These are phyloP conservation scores for Cladosporium halotolerans DNA, from an alignment of 2,329 filamentous ascomycete species.

Conservation along the genomic window DNA sequence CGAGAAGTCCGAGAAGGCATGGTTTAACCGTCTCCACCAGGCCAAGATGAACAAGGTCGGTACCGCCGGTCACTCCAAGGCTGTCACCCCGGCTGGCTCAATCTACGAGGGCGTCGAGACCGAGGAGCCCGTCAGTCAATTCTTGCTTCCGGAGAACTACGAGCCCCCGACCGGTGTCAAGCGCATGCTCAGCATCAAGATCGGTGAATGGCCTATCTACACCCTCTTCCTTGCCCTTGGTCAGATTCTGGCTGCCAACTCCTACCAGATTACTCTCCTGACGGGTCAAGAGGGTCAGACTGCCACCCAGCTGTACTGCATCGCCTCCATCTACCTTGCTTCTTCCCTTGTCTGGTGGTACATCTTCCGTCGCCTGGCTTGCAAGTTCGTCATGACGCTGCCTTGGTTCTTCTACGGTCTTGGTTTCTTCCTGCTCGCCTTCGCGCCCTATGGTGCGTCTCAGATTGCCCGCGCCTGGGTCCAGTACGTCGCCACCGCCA, in stretches of 20 bases:
- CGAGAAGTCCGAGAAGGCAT: conserved; percentile 60
- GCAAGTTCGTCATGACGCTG: conserved; percentile 51
- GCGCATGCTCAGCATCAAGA: conserved; percentile 49
- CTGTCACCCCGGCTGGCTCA: conserved; percentile 33
- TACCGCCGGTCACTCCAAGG: conserved; percentile 24
- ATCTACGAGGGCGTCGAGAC: conserved; percentile 35
- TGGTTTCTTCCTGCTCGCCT: conserved; percentile 58
- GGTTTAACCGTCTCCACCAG: conserved; percentile 55
- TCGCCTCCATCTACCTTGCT: conserved; percentile 53
- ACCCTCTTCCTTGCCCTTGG: conserved; percentile 55
- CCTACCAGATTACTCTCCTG: conserved; percentile 62
- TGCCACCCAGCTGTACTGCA: conserved; percentile 53
- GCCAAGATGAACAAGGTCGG: conserved; percentile 50
- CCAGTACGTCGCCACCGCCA: conserved; percentile 54
- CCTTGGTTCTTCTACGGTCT: conserved; percentile 59
- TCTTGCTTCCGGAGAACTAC: conserved; percentile 51
- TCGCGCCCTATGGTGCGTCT: conserved; percentile 50
- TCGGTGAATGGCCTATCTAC: conserved; percentile 57
- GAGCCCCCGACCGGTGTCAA: conserved; percentile 50
- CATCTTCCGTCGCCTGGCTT: conserved; percentile 52
- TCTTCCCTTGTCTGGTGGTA: conserved; percentile 59
- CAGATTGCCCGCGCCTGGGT: conserved; percentile 44
- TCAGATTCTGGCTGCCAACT: conserved; percentile 60
- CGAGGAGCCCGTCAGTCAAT: conserved; percentile 44
- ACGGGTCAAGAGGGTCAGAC: conserved; percentile 57